Percentiles rank a stretch among this genome's conserved stretches.
phyloP scores from a whole-genome alignment of 2,329 filamentous ascomycete species.

The Coniochaeta pulveracea region DNA sequence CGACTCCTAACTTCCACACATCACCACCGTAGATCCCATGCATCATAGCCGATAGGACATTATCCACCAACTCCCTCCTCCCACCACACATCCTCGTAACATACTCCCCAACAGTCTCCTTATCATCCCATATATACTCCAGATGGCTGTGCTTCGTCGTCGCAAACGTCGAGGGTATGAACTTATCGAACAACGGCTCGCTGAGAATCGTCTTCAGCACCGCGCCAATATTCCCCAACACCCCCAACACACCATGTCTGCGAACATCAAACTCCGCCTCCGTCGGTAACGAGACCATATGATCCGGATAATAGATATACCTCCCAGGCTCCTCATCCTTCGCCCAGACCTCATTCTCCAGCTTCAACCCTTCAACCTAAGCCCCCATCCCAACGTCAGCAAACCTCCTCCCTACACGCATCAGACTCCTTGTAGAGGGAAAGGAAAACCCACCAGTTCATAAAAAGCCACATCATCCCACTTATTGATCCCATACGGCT shows the following conservation, averaged over 20 bases:
- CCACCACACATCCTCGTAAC: constrained; percentile 36
- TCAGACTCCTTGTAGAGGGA: background rate
- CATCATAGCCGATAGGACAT: constrained; percentile 61
- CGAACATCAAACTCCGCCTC: too few species aligned
- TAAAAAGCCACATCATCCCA: constrained; percentile 57
- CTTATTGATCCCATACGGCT: constrained; percentile 32
- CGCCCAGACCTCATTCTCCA: constrained; percentile 27
- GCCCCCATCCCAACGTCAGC: constrained; percentile 7
- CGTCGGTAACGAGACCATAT: constrained; percentile 58
- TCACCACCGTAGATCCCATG: constrained; percentile 94
- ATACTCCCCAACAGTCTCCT: too few species aligned
- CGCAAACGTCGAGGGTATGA: constrained; percentile 4
- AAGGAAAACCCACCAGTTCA: constrained; percentile 47
- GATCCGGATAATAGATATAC: constrained; percentile 83
- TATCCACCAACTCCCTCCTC: constrained; percentile 48
- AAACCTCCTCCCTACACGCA: background rate
- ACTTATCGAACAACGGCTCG: constrained; percentile 45
- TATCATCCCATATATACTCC: too few species aligned
- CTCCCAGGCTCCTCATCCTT: constrained; percentile 39
- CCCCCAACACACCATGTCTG: too few species aligned
- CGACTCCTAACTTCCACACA: constrained; percentile 66
- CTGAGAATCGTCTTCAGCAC: too few species aligned
- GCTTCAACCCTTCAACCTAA: constrained; percentile 30
- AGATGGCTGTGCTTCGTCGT: background rate
- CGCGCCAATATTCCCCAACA: too few species aligned